These are phyloP conservation scores for Cutaneotrichosporon sp. DNA, from an alignment of 1,284 basidiomycete genomes.

Conservation along the genomic window DNA sequence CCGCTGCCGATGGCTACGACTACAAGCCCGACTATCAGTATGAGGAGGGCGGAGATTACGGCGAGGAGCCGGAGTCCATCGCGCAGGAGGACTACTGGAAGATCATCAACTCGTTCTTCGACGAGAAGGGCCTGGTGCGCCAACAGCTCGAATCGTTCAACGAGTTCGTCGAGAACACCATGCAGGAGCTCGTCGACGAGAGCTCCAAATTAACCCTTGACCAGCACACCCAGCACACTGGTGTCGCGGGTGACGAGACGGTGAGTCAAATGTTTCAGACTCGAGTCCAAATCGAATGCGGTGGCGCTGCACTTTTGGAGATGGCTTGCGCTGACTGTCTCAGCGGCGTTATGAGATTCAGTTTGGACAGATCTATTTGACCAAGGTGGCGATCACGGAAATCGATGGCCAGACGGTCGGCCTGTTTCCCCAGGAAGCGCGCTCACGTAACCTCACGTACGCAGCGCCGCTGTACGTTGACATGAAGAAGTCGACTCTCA, in stretches of 20 bases:
- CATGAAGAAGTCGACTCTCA: constrained; percentile 81
- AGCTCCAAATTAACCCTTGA: constrained; percentile 90
- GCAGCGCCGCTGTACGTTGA: constrained; percentile 96
- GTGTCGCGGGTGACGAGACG: constrained; percentile 69
- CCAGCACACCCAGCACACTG: constrained; percentile 93
- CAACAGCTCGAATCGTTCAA: constrained; percentile 99
- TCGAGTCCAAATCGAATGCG: too few relatives aligned
- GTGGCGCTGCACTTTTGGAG: neutral
- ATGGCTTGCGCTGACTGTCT: constrained; percentile 36
- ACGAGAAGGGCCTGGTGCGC: constrained; percentile 93
- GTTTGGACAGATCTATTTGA: constrained; percentile 97
- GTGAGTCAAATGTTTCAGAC: constrained; percentile 43
- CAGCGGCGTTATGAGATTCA: constrained; percentile 94
- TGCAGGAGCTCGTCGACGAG: constrained; percentile 99
- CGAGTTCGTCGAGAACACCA: constrained; percentile 99
- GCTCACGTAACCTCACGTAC: constrained; percentile 74
- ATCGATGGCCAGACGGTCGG: constrained; percentile 90
- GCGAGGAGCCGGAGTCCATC: constrained; percentile 65
- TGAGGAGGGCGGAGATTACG: constrained; percentile 27
- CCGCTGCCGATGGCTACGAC: constrained; percentile 35
- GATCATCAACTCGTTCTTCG: constrained; percentile 93
- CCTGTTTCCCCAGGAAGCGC: constrained; percentile 96
- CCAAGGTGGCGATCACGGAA: constrained; percentile 90
- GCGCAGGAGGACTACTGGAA: constrained; percentile 95
- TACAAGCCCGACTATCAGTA: constrained; percentile 41